Conservation (phyloP, 2,329 filamentous ascomycete species). For the Alternaria postmessia region DNA sequence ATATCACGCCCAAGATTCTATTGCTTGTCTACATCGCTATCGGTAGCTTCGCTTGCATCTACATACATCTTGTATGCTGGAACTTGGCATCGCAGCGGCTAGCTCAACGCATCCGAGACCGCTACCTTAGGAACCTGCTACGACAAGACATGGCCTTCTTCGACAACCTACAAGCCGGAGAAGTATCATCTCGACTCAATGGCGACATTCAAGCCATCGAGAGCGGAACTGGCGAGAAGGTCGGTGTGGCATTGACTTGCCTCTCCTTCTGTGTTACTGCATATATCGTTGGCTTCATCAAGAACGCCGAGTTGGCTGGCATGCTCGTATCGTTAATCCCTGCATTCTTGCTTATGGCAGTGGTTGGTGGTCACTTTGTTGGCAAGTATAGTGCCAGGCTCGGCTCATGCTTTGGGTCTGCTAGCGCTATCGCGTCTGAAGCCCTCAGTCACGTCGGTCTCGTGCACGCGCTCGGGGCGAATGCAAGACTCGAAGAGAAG, state of each 20-base stretch:
- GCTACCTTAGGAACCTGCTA: conserved; percentile 66
- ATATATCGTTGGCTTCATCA: conserved; percentile 72
- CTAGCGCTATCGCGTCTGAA: conserved; percentile 70
- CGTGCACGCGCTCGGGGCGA: conserved; percentile 71
- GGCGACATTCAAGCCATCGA: conserved; percentile 72
- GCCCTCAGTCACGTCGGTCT: conserved; percentile 67
- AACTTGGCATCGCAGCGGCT: conserved; percentile 70
- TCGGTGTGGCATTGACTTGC: conserved; percentile 69
- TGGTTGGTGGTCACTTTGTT: conserved; percentile 63
- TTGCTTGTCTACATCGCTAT: conserved; percentile 70
- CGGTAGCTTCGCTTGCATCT: conserved; percentile 70
- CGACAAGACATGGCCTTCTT: conserved; percentile 71
- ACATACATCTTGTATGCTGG: conserved; percentile 70
- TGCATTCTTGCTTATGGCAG: conserved; percentile 67
- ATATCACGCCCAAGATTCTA: conserved; percentile 67
- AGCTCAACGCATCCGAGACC: conserved; percentile 68
- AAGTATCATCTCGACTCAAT: conserved; percentile 70
- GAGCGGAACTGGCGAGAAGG: conserved; percentile 74
- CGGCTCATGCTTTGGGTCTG: conserved; percentile 63
- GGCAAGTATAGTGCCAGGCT: conserved; percentile 61
- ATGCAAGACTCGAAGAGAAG: conserved; percentile 65
- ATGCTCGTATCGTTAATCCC: conserved; percentile 71
- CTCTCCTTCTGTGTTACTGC: conserved; percentile 72
- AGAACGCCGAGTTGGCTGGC: conserved; percentile 67
- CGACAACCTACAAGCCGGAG: conserved; percentile 68